Conservation (phyloP, 169 alveolate genomes). For the Plasmodium reichenowi region DNA sequence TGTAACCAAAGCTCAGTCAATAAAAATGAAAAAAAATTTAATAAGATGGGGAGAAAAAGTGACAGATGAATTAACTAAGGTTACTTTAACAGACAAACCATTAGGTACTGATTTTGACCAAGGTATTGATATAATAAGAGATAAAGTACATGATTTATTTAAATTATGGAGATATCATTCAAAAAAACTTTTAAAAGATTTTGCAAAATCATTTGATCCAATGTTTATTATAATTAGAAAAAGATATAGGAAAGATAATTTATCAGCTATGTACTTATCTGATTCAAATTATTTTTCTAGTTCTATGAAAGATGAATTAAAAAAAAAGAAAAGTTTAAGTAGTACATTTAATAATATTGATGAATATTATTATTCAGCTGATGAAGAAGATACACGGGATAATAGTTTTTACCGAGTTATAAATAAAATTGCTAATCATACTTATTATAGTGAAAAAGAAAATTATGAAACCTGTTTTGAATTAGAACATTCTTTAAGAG, state of each 20-base stretch:
- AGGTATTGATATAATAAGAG: slow-evolving; percentile 81
- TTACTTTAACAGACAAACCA: slow-evolving; percentile 90
- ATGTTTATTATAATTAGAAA: slow-evolving; percentile 63
- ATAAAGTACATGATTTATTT: slow-evolving; percentile 76
- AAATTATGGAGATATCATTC: slow-evolving; percentile 79
- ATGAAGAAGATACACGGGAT: slow-evolving; percentile 41
- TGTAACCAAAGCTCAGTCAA: slow-evolving; percentile 90
- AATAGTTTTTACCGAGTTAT: slow-evolving; percentile 17
- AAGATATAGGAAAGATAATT: slow-evolving; percentile 36
- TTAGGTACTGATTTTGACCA: slow-evolving; percentile 83
- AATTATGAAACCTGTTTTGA: slow-evolving; percentile 77
- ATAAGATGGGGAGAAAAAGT: slow-evolving; percentile 91
- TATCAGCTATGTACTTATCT: slow-evolving; percentile 37
- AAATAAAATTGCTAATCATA: slow-evolving; percentile 26
- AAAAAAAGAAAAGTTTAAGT: slow-evolving; percentile 38
- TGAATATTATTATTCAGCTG: slow-evolving; percentile 72
- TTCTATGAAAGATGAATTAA: slow-evolving; percentile 28
- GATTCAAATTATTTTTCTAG: slow-evolving; percentile 45
- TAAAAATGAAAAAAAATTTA: slow-evolving; percentile 90
- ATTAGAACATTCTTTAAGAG: slow-evolving; percentile 41
- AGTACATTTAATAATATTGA: slow-evolving; percentile 47
- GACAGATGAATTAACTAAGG: slow-evolving; percentile 89
- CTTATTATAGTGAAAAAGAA: slow-evolving; percentile 10
- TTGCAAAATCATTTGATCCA: slow-evolving; percentile 76
- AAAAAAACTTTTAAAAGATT: slow-evolving; percentile 74